Conservation (phyloP, 2,329 filamentous ascomycete genomes). For the Colletotrichum spinosum region DNA sequence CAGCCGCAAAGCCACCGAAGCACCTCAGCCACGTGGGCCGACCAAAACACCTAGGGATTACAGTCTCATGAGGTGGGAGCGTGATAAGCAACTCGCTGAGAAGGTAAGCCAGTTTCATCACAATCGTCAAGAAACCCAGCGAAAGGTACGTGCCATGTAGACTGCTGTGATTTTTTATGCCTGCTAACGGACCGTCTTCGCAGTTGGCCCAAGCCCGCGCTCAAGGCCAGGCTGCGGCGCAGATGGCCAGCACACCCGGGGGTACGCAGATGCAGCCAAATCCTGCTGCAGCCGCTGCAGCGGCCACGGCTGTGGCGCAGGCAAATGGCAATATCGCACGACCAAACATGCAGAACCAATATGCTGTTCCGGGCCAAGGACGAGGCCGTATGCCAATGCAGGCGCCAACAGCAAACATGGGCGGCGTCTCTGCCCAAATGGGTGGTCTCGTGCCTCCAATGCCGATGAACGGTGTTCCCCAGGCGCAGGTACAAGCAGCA, state of each 20-base stretch:
- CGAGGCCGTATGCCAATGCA: constrained; percentile 67
- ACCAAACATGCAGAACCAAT: constrained; percentile 56
- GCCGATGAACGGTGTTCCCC: constrained; percentile 73
- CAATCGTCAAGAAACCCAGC: constrained; percentile 68
- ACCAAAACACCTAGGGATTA: constrained; percentile 90
- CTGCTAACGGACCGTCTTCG: constrained; percentile 44
- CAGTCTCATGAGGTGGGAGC: constrained; percentile 87
- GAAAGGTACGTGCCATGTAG: constrained; percentile 60
- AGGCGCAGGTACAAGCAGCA: constrained; percentile 75
- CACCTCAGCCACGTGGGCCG: constrained; percentile 57
- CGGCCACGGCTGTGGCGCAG: constrained; percentile 13
- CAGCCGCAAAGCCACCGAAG: constrained; percentile 83
- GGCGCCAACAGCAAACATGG: constrained; percentile 63
- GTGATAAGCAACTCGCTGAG: constrained; percentile 77
- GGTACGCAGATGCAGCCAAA: constrained; percentile 43
- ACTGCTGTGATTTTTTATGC: not conserved
- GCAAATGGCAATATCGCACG: constrained; percentile 50
- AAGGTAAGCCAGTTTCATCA: constrained; percentile 65
- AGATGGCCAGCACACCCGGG: constrained; percentile 56
- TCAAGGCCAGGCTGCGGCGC: constrained; percentile 55
- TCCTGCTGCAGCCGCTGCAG: constrained; percentile 34
- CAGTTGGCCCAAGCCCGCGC: constrained; percentile 56
- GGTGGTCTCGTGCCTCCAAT: constrained; percentile 65
- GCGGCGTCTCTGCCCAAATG: constrained; percentile 60
- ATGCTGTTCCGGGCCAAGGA: constrained; percentile 58